Evolutionary conservation across 306 rosid genomes (phyloP).

Genomic region (Hylodesmum podocarpum): DNA sequence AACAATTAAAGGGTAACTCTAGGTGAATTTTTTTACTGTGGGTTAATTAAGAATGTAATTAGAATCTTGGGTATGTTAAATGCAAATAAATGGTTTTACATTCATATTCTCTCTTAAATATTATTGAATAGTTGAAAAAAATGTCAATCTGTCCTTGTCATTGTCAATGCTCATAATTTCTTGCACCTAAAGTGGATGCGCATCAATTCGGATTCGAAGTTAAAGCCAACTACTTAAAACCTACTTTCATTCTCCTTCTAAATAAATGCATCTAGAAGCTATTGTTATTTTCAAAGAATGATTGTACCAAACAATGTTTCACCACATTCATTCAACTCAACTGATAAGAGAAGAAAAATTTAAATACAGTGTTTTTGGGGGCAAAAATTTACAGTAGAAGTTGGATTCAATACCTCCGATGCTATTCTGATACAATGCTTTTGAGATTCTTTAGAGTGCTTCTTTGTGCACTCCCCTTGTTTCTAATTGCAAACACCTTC

Average conservation of each 20-base stretch:
- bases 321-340: neutral
- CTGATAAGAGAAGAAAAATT: neutral
- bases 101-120: neutral
- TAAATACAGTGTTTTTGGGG: no score
- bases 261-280: constrained; percentile 13
- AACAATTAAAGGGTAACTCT: no score
- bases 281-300: neutral
- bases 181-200: constrained; percentile 27
- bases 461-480: neutral
- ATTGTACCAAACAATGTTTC: neutral
- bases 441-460: neutral
- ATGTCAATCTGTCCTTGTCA: neutral
- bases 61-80: neutral
- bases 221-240: constrained; percentile 20
- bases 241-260: constrained; percentile 21
- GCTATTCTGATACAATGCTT: neutral
- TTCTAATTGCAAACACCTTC: neutral
- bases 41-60: no score
- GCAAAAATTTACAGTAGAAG: neutral
- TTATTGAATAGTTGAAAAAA: neutral
- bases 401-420: neutral
- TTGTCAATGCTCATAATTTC: constrained; percentile 31
- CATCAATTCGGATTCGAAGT: neutral
- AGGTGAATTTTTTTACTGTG: no score
- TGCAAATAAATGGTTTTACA: neutral